Base-by-base conservation (phyloP, 352 stramenopile species). In the Phytophthora palmivora region DNA sequence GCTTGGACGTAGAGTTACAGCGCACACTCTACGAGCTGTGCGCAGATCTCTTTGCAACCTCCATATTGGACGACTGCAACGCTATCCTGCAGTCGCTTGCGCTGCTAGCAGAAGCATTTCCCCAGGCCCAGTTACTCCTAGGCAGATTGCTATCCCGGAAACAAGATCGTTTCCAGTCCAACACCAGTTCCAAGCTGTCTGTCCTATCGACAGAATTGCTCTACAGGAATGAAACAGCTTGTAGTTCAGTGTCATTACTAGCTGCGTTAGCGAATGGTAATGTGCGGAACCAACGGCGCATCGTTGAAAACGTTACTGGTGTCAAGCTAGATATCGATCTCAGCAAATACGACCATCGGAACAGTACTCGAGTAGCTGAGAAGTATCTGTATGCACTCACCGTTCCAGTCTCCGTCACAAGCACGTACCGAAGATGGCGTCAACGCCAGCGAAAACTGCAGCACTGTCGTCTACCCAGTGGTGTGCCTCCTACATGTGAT, bases 391-490 rank as follows among this genome's bases (percentile, higher is more conserved):
- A 72, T 37, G 64, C 61, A 7, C 58, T 85, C 24, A 77, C 73
- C 36, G 61, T 85, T 18, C 76, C 70, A 9, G 42, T 51, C 16
- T 19, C 34, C 26, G 42, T 82, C 37, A 77, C 72, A 11, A 46
- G 16, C 33, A 64, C 61, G 18, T 90, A 82, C 46, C 68, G 62
- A 8, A 61, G 58, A 30, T 90, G 72, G 81, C 60, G 63, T n/a
- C 53, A 60, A 22, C 72, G 81, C 2, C 70, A 78, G 57, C 70
- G 63, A 42, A 30, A 65, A 6, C 55, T 90, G 7, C 34, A 68
- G 26, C 58, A 57, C 10, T 65, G 61, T 36, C 72, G 75, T 6
- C 39, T 86, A 7, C 81, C 78, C 0, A 76, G 47, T 19, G 78
- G 78, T 2, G 36, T 42, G 0, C 76, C 78, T 21, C 78, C 80